Percentiles rank a stretch among this genome's conserved stretches.
These are phyloP conservation scores for Tirmania nivea DNA, from an alignment of 495 filamentous ascomycete species.

Conservation along the genomic window DNA sequence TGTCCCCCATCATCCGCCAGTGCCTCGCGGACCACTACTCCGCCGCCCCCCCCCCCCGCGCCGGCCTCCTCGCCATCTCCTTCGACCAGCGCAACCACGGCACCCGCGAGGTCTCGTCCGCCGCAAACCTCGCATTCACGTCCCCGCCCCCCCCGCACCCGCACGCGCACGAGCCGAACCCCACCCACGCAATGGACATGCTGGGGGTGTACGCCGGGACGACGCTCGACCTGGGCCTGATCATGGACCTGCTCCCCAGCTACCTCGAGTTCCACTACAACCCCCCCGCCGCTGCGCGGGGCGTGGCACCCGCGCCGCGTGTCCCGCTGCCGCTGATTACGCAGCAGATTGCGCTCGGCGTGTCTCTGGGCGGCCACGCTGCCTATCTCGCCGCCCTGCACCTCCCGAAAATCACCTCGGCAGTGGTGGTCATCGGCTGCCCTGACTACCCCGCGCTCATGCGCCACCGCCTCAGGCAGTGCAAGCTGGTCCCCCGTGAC, in stretches of 20 bases:
- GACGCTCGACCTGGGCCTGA: conserved; percentile 44
- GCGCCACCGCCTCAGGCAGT: conserved; percentile 5
- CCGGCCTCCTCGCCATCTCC: conserved; percentile 51
- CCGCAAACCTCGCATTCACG: conserved; percentile 9
- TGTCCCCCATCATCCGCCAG: conserved; percentile 28
- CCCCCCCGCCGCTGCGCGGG: conserved; percentile 31
- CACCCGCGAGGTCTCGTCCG: conserved; percentile 33
- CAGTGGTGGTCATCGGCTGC: conserved; percentile 64
- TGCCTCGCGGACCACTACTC: conserved; percentile 2
- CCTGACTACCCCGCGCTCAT: conserved; percentile 41
- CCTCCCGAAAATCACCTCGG: conserved; percentile 55
- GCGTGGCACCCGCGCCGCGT: conserved; percentile 40
- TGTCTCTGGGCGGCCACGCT: conserved; percentile 74
- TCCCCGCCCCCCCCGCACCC: conserved; percentile 8
- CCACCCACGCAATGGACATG: conserved; percentile 72
- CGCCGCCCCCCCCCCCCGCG: conserved; percentile 1
- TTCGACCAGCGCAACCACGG: conserved; percentile 91
- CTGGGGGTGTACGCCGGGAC: conserved; percentile 46
- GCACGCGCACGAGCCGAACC: conserved; percentile 44
- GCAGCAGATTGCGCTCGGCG: conserved; percentile 52
- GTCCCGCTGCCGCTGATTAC: conserved; percentile 27
- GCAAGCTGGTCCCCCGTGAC: background rate
- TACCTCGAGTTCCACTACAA: conserved; percentile 34
- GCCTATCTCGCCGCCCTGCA: conserved; percentile 63
- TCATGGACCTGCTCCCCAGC: conserved; percentile 52